Percentiles rank a stretch among this genome's conserved stretches.
phyloP scores from a whole-genome alignment of 1,284 basidiomycete species.

The Moesziomyces sp. region DNA sequence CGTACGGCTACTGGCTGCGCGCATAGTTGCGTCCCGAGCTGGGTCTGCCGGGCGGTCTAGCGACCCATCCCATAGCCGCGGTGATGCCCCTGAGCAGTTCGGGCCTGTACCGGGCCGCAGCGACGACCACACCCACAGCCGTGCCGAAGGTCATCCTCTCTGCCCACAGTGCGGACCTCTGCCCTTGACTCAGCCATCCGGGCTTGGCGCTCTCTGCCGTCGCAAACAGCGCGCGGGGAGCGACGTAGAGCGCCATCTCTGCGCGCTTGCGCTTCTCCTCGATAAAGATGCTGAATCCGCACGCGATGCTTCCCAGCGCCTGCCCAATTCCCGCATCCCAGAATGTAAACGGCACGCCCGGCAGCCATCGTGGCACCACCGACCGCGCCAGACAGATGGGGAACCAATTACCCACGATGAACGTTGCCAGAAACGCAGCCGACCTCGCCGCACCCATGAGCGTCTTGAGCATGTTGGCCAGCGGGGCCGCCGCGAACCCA shows the following conservation, averaged over 20 bases:
- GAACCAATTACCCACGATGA: slow-evolving; percentile 67
- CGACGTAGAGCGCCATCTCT: slow-evolving; percentile 69
- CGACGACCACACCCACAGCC: slow-evolving; percentile 48
- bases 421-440: slow-evolving; percentile 68
- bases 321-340: slow-evolving; percentile 59
- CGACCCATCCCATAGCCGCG: slow-evolving; percentile 56
- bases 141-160: slow-evolving; percentile 55
- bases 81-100: slow-evolving; percentile 58
- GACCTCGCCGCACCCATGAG: slow-evolving; percentile 64
- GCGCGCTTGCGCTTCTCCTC: slow-evolving; percentile 68
- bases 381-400: slow-evolving; percentile 57
- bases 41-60: slow-evolving; percentile 8
- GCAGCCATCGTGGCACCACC: slow-evolving; percentile 51
- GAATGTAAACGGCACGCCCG: slow-evolving; percentile 37
- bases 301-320: slow-evolving; percentile 43
- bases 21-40: slow-evolving; percentile 31
- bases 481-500: slow-evolving; percentile 47
- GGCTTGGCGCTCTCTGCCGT: slow-evolving; percentile 52
- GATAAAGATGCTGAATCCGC: slow-evolving; percentile 64
- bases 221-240: slow-evolving; percentile 67
- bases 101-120: slow-evolving; percentile 50
- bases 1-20: slow-evolving; percentile 1
- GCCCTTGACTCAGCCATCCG: slow-evolving; percentile 54
- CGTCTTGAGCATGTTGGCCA: slow-evolving; percentile 51
- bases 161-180: slow-evolving; percentile 46